Evolutionary conservation across 139 green algal species (phyloP).

Genomic region (Chlamydomonas asymmetrica): DNA sequence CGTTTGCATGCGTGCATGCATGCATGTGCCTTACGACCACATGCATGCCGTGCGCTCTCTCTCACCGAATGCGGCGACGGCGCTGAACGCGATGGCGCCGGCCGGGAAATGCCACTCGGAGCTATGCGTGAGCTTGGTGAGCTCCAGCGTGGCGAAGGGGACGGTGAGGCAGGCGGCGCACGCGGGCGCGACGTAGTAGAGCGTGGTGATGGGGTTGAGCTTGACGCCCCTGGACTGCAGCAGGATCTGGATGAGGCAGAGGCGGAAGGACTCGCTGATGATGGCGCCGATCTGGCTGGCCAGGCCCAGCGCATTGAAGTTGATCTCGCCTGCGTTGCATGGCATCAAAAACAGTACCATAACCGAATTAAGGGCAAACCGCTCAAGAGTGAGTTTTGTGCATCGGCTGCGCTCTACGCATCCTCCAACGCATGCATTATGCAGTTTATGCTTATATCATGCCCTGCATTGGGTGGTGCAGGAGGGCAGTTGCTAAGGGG

Average conservation of each 20-base stretch:
- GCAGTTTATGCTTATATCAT: too few relatives aligned
- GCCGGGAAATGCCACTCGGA: background rate
- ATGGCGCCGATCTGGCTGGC: constrained; percentile 57
- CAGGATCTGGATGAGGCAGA: constrained; percentile 75
- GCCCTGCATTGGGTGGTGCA: too few relatives aligned
- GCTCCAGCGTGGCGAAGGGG: constrained; percentile 56
- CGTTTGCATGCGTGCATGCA: constrained; percentile 1
- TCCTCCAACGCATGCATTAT: too few relatives aligned
- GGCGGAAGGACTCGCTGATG: constrained; percentile 45
- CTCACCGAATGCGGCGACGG: constrained; percentile 45
- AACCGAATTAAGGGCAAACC: too few relatives aligned
- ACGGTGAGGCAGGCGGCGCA: constrained; percentile 64
- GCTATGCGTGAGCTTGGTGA: constrained; percentile 35
- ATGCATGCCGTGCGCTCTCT: too few relatives aligned
- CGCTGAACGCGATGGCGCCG: constrained; percentile 37
- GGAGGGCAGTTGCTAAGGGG: too few relatives aligned
- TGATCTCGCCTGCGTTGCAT: constrained; percentile 51
- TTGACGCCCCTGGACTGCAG: constrained; percentile 76
- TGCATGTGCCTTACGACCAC: too few relatives aligned
- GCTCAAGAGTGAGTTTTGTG: too few relatives aligned
- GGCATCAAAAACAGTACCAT: too few relatives aligned
- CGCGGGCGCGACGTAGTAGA: constrained; percentile 76
- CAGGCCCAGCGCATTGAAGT: constrained; percentile 55
- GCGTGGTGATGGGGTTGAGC: constrained; percentile 88
- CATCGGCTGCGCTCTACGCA: too few relatives aligned